A percentile compares a stretch with the other conserved stretches of the same genome.
Evolutionary conservation across 176 grass and related monocot genomes (phyloP).

Genomic region (Bothriochloa decipiens): DNA sequence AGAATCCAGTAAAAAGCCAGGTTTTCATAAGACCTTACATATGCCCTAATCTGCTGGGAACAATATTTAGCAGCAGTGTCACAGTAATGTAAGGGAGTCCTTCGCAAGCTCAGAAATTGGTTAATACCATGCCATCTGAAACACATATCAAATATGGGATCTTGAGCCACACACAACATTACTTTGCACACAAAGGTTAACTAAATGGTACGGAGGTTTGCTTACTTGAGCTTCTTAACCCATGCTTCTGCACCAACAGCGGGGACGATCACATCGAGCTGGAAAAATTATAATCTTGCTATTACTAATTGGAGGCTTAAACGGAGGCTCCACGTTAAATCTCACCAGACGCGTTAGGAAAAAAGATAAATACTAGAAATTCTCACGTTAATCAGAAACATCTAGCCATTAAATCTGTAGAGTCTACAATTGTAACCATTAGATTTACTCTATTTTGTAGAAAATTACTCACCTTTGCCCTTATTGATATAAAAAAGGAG

Average conservation of each 20-base stretch:
- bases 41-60: slow-evolving; percentile 37
- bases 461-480: too few species aligned
- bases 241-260: slow-evolving; percentile 60
- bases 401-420: too few species aligned
- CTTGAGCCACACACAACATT: neutral
- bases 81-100: slow-evolving; percentile 45
- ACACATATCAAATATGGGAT: neutral
- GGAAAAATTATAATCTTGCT: neutral
- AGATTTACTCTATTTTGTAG: too few species aligned
- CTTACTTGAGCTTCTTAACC: slow-evolving; percentile 69
- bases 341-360: too few species aligned
- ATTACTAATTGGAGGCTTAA: too few species aligned
- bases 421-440: too few species aligned
- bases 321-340: too few species aligned
- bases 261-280: slow-evolving; percentile 64
- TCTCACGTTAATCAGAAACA: too few species aligned
- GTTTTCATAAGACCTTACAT: slow-evolving; percentile 55
- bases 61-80: slow-evolving; percentile 4
- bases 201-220: neutral
- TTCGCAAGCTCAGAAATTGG: slow-evolving; percentile 26
- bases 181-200: neutral
- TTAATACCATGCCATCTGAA: slow-evolving; percentile 42
- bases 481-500: too few species aligned
- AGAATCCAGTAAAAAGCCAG: slow-evolving; percentile 64
- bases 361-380: too few species aligned